Evolutionary conservation across 371 early-diverging fungal genomes (phyloP).

Genomic region (Apophysomyces elegans): DNA sequence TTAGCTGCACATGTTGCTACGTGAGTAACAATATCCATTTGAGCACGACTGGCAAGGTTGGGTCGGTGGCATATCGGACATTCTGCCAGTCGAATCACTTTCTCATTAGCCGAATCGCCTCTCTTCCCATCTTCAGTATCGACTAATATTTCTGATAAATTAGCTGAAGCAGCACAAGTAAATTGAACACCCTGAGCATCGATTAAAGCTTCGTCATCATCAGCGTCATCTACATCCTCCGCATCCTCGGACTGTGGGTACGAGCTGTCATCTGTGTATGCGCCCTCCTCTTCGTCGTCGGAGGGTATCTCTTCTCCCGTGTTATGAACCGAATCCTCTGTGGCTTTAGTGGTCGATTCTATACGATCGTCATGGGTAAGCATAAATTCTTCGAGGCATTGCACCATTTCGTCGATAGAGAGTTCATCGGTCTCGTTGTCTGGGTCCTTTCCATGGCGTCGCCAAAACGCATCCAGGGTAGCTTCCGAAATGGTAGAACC

Average conservation of each 20-base stretch:
- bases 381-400: constrained; percentile 63
- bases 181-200: constrained; percentile 30
- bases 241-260: constrained; percentile 14
- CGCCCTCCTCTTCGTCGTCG: constrained; percentile 16
- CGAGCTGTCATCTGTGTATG: constrained; percentile 12
- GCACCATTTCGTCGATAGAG: constrained; percentile 67
- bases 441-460: constrained; percentile 58
- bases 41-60: constrained; percentile 57
- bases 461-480: constrained; percentile 70
- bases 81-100: constrained; percentile 63
- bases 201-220: constrained; percentile 21
- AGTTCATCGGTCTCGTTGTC: constrained; percentile 60
- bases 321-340: constrained; percentile 7
- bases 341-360: constrained; percentile 5
- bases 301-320: constrained; percentile 6
- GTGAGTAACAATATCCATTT: constrained; percentile 81
- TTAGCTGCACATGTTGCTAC: constrained; percentile 75
- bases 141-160: background rate
- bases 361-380: constrained; percentile 24
- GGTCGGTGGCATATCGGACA: constrained; percentile 80
- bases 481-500: constrained; percentile 73
- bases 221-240: constrained; percentile 16
- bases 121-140: background rate
- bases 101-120: constrained; percentile 46
- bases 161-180: background rate